Evolutionary conservation across 1,139 yeast genomes (phyloP).

Genomic region (Yamadazyma siamensis): DNA sequence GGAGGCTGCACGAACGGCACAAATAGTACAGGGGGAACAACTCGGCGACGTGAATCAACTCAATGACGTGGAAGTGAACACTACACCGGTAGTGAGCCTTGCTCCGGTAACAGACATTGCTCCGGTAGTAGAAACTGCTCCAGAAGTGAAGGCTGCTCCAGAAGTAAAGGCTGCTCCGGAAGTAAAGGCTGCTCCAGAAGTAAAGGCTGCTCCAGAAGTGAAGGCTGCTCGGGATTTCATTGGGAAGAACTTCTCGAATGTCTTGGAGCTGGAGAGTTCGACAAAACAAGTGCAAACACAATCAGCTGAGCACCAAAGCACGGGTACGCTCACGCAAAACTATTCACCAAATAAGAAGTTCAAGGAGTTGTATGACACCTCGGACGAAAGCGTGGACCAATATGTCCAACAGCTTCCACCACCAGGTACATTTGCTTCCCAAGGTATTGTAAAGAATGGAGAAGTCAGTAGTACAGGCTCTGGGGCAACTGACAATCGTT

Average conservation of each 20-base stretch:
- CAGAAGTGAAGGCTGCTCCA: too few species aligned
- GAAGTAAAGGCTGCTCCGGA: constrained; percentile 1
- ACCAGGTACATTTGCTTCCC: too few species aligned
- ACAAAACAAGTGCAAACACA: too few species aligned
- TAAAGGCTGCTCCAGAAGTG: neutral
- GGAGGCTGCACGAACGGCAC: too few species aligned
- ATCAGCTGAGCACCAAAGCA: too few species aligned
- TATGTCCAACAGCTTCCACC: neutral
- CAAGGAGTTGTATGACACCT: constrained; percentile 14
- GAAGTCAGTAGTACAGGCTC: too few species aligned
- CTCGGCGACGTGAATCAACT: constrained; percentile 1
- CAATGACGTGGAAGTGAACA: constrained; percentile 1
- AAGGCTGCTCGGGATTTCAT: neutral
- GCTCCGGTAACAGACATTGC: constrained; percentile 6
- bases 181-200: neutral
- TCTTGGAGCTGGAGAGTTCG: too few species aligned
- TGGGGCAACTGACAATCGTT: neutral
- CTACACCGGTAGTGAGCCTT: neutral
- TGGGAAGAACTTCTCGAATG: too few species aligned
- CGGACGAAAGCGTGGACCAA: constrained; percentile 7
- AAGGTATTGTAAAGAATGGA: too few species aligned
- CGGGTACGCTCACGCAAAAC: too few species aligned
- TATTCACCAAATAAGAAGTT: constrained; percentile 8
- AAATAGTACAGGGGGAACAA: neutral
- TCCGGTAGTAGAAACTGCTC: too few species aligned